Evolutionary conservation across 495 filamentous ascomycete species (phyloP), one percentile per base, ranked within the genome.

Genomic region (Hypoxylon fuscum): DNA sequence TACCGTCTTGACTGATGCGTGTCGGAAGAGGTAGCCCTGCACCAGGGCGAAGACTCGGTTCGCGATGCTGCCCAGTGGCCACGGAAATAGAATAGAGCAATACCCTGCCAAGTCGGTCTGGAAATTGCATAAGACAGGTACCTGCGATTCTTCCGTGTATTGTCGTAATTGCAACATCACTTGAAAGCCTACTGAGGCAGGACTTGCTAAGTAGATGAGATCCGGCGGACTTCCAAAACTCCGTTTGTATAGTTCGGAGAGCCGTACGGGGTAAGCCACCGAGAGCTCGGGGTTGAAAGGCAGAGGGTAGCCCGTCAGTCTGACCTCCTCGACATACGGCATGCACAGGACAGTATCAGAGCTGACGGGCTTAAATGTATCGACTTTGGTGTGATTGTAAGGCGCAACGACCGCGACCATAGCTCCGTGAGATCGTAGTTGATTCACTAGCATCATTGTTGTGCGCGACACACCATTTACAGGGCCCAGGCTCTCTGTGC

Each of bases 401-500:
- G 85, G 86, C 25, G 86, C 85, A 37, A 87, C 83, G 2, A 87
- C 80, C 4, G 81, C 81, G 18, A 87, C 78, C 2, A 83, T 72
- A 10, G 78, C 84, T 0, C 82, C 85, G 54, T 88, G 73, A 17
- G 68, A 71, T 41, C 82, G 77, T 15, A 89, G 74, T 54, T 89
- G 87, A 61, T 85, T 79, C 18, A 88, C 79, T 18, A 89, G 74
- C 74, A 81, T 84, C 64, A 81, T 73, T 1, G 86, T 88, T 0
- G 85, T 89, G 38, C 83, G 76, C 66, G 82, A 85, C 38, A 89
- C 86, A 14, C 86, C 85, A 64, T 89, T 89, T 56, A 88, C 83
- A 0, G 85, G 86, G 21, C 85, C 86, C 59, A 87, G 83, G 12
- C 84, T 86, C 65, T 89, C 86, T 7, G 85, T 87, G 23, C 85